A percentile compares a stretch with the other conserved stretches of the same genome.
Conservation (phyloP, 352 stramenopile genomes). For the Phytophthora palmivora region DNA sequence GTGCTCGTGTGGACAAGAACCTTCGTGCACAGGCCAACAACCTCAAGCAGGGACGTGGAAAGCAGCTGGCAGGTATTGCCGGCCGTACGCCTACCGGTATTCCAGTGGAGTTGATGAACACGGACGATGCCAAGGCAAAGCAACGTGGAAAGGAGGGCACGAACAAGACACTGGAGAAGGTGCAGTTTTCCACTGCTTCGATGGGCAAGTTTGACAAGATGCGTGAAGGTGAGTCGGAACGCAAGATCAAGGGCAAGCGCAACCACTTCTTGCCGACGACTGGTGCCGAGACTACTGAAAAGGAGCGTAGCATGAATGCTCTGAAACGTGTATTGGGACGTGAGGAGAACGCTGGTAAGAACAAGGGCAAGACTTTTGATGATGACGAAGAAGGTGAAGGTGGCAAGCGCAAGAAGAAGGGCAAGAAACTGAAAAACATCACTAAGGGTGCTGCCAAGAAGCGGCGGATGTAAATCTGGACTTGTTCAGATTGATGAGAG, state of each 20-base stretch:
- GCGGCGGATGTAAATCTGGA: constrained; percentile 51
- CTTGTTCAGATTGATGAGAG: constrained; percentile 9
- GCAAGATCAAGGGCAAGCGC: constrained; percentile 87
- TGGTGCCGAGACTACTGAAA: constrained; percentile 76
- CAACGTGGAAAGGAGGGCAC: constrained; percentile 92
- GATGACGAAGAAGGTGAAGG: constrained; percentile 64
- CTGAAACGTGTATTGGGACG: constrained; percentile 77
- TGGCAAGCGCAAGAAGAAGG: constrained; percentile 68
- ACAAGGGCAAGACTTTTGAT: constrained; percentile 61
- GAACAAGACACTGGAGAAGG: constrained; percentile 88
- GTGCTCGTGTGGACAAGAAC: constrained; percentile 94
- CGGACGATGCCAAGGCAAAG: constrained; percentile 72
- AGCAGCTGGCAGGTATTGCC: constrained; percentile 52
- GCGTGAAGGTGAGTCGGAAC: constrained; percentile 91
- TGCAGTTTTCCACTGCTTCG: constrained; percentile 93
- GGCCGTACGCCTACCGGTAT: constrained; percentile 80
- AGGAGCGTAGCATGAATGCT: constrained; percentile 82
- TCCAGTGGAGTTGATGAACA: constrained; percentile 90
- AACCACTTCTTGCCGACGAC: constrained; percentile 84
- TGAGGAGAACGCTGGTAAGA: constrained; percentile 83
- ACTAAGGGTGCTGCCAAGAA: constrained; percentile 79
- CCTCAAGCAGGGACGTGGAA: constrained; percentile 72
- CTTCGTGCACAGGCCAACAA: constrained; percentile 82
- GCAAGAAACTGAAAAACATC: constrained; percentile 75
- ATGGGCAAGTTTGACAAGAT: constrained; percentile 96